Base-by-base conservation (phyloP, 192 early-diverging fungal genomes). In the Coemansia sp. region DNA sequence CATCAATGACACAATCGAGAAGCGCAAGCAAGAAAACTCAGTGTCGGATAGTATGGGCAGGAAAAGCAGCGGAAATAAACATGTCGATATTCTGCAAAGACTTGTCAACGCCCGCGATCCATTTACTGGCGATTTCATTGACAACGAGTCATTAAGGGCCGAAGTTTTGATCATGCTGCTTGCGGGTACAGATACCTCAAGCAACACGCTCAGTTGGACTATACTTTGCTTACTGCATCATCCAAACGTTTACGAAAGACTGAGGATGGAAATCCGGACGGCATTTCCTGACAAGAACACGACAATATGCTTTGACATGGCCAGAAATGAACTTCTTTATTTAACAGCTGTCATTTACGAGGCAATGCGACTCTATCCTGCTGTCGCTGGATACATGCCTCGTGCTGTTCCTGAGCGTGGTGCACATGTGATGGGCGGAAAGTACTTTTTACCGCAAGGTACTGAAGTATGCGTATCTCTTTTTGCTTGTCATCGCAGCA, bases 151-250 rank as follows among this genome's bases (percentile, higher is more conserved):
- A 4, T 34, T 81, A 57, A 51, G 55, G 0, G 40, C 68, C 0
- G 79, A 84, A 29, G 53, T 74, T 0, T n/a, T 61, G 1, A 49
- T 78, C 13, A 42, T 78, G 21, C 58, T 84, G n/a, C 43, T 74
- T 0, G 78, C 75, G 0, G 83, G 83, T n/a, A 77, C 77, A 13
- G 83, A 81, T 25, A 84, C 83, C 0, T 67, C 75, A 34, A 79
- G 75, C 70, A 77, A 72, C 48, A 77, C 79, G 29, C 37, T 81
- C n/a, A 39, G 63, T 2, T 84, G 67, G 68, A 65, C 70, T 7
- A 15, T 75, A 0, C 71, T 75, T 55, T 59, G 68, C 25, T 35
- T 84, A 25, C 46, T 84, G 45, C 33, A 74, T 31, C 51, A 75
- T 35, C 83, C 83, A 0, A 10, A 46, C 1, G 42, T 74, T 13